Evolutionary conservation across 2,329 filamentous ascomycete species (phyloP).

Genomic region (Aureobasidium melanogenum): DNA sequence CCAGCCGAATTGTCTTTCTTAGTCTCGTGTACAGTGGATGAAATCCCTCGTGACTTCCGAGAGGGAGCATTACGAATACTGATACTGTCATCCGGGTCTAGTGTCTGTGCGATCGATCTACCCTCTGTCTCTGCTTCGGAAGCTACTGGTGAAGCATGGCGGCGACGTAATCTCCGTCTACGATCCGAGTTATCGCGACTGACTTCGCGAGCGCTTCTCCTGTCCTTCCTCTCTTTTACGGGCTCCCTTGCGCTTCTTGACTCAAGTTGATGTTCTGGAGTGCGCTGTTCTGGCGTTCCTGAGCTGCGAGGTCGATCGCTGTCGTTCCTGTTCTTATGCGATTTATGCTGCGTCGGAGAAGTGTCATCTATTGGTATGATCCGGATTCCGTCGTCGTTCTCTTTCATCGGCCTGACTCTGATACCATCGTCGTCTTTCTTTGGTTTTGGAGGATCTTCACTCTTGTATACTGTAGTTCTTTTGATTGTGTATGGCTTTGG

Average conservation of each 20-base stretch:
- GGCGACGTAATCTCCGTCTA: not conserved
- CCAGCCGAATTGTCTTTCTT: not conserved
- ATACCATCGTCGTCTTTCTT: conserved; percentile 17
- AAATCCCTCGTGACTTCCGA: conserved; percentile 24
- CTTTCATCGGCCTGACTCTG: conserved; percentile 14
- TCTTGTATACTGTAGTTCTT: not conserved
- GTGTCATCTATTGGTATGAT: conserved; percentile 1
- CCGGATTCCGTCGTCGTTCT: conserved; percentile 9
- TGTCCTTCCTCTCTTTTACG: not conserved
- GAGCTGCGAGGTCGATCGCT: not conserved
- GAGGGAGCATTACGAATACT: conserved; percentile 11
- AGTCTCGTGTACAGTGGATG: not conserved
- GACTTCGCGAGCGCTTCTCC: not conserved
- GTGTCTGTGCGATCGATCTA: conserved; percentile 9
- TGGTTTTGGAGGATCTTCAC: not conserved
- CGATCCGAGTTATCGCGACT: conserved; percentile 4
- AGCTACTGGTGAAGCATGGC: conserved; percentile 1
- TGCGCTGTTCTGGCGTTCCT: not conserved
- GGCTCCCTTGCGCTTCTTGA: not conserved
- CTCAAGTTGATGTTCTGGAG: not conserved
- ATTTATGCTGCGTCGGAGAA: not conserved
- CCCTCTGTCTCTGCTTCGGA: conserved; percentile 11
- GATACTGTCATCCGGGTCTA: conserved; percentile 15
- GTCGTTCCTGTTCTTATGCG: not conserved
- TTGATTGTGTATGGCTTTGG: conserved; percentile 9